phyloP scores from a whole-genome alignment of 108 stramenopile genomes.

The Skeletonema menzelii region DNA sequence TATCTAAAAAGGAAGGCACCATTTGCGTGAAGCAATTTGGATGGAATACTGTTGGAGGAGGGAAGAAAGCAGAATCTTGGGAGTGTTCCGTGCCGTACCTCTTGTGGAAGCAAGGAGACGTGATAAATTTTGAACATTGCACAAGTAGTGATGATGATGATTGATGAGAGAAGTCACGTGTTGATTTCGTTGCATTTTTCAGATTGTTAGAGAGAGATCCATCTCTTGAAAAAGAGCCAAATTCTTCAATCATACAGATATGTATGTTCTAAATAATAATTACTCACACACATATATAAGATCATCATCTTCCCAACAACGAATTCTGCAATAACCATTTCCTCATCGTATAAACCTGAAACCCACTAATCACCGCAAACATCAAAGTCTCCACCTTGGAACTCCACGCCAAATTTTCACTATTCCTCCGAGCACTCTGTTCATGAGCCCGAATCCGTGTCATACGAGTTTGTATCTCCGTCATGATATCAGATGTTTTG shows the following conservation, averaged over 20 bases:
- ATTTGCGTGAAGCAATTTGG: conserved; percentile 75
- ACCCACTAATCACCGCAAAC: conserved; percentile 32
- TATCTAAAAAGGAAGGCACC: conserved; percentile 71
- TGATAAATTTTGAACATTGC: conserved; percentile 37
- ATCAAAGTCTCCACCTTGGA: conserved; percentile 35
- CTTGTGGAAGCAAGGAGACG: conserved; percentile 42
- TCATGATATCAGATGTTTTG: conserved; percentile 12
- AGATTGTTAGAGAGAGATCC: too few relatives aligned
- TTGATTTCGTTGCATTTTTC: too few relatives aligned
- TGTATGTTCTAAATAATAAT: too few relatives aligned
- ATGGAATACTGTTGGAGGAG: conserved; percentile 83
- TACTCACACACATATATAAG: not conserved
- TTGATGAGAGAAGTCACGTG: too few relatives aligned
- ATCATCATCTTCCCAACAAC: conserved; percentile 27
- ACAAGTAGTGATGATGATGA: too few relatives aligned
- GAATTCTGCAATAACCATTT: conserved; percentile 36
- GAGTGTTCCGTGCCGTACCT: conserved; percentile 62
- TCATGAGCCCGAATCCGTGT: conserved; percentile 28
- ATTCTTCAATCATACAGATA: not conserved
- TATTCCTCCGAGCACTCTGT: conserved; percentile 15
- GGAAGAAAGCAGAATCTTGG: conserved; percentile 61
- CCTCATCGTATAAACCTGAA: conserved; percentile 43
- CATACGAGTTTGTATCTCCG: conserved; percentile 14
- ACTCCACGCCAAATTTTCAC: conserved; percentile 36
- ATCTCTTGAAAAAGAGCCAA: not conserved